Evolutionary conservation across 108 stramenopile genomes (phyloP).

Genomic region (Skeletonema marinoi): DNA sequence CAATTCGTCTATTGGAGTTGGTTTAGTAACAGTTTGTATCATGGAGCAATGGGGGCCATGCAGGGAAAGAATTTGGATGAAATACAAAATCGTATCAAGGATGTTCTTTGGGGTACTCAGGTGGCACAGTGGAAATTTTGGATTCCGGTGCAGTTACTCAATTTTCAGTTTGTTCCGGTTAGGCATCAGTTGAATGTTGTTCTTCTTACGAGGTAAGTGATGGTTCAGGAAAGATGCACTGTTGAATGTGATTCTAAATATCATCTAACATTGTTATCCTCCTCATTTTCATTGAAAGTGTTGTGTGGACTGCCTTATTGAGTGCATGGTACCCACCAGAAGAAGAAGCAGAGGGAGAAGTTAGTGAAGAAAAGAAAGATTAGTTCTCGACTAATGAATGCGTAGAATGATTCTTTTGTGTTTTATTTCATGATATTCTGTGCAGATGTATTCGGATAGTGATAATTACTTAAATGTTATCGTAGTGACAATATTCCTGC

Average conservation of each 20-base stretch:
- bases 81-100: conserved; percentile 63
- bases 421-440: background rate
- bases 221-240: background rate
- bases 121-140: conserved; percentile 57
- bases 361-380: background rate
- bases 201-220: conserved; percentile 48
- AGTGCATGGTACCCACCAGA: conserved; percentile 81
- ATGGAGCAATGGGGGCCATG: conserved; percentile 83
- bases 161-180: conserved; percentile 78
- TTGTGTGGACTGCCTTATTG: conserved; percentile 84
- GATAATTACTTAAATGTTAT: background rate
- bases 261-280: background rate
- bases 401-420: background rate
- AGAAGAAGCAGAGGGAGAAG: conserved; percentile 12
- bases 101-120: conserved; percentile 33
- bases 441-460: background rate
- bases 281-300: background rate
- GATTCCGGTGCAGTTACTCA: conserved; percentile 75
- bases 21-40: conserved; percentile 77
- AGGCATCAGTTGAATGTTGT: conserved; percentile 85
- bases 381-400: background rate
- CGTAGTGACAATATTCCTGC: background rate
- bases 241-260: background rate
- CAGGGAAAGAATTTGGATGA: conserved; percentile 55
- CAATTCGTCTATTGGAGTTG: conserved; percentile 89